A percentile compares a stretch with the other conserved stretches of the same genome.
phyloP scores from a whole-genome alignment of 805 yeast genomes.

The Kodamaea kakaduensis region DNA sequence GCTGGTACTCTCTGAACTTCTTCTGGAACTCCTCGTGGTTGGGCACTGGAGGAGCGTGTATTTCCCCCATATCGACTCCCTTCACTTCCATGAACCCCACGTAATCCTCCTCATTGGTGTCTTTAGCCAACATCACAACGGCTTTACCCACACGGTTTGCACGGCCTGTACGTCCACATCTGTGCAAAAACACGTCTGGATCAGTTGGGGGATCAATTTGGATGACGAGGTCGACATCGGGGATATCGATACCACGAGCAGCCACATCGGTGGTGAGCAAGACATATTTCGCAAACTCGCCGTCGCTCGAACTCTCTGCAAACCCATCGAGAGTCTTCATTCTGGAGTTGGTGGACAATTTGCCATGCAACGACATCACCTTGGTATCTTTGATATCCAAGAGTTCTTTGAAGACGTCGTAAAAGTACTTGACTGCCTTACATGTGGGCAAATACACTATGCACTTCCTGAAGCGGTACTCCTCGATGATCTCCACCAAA shows the following conservation, averaged over 20 bases:
- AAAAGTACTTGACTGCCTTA: conserved; percentile 73
- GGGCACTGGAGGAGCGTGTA: conserved; percentile 22
- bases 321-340: conserved; percentile 66
- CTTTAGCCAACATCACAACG: conserved; percentile 64
- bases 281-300: conserved; percentile 45
- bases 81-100: conserved; percentile 76
- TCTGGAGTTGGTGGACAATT: conserved; percentile 76
- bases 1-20: conserved; percentile 48
- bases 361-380: conserved; percentile 84
- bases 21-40: conserved; percentile 24
- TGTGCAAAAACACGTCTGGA: conserved; percentile 84
- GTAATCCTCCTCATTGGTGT: conserved; percentile 75
- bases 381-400: conserved; percentile 28
- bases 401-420: conserved; percentile 48
- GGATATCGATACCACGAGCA: conserved; percentile 93
- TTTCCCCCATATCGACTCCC: conserved; percentile 46
- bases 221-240: conserved; percentile 90
- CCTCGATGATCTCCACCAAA: conserved; percentile 49
- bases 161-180: conserved; percentile 94
- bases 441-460: conserved; percentile 95
- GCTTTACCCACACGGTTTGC: conserved; percentile 85
- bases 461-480: conserved; percentile 64
- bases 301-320: conserved; percentile 35
- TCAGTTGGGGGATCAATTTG: conserved; percentile 95
- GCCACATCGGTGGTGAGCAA: conserved; percentile 97